Base-by-base conservation (phyloP, 306 rosid species). In the Ormosia emarginata region DNA sequence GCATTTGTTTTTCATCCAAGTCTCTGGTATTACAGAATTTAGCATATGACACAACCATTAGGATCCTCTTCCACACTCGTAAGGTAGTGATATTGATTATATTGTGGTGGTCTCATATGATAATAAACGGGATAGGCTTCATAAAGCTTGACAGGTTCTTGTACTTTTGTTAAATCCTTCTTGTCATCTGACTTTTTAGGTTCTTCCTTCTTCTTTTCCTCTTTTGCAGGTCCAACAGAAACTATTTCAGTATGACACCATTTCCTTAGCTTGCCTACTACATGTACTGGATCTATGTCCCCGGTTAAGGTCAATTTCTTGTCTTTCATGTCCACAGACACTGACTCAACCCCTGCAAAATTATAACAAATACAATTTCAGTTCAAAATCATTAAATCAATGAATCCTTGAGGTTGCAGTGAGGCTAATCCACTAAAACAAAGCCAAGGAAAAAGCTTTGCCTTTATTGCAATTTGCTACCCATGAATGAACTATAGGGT, bases 221-320 rank as follows among this genome's bases (percentile, higher is more conserved):
- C 89, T 58, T 94, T 84, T 9, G 85, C 79, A 4, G 89, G 88
- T 33, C 87, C 98, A 11, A 94, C 93, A 0, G 92, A 92, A 30
- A 90, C n/a, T 46, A 92, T 69, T 0, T 90, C 85, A 6, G 91
- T 33, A 0, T 0, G 9, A 65, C 88, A 90, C 14, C 67, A 56
- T 85, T 91, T 93, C 75, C 91, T 73, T 84, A 93, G 64, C 63
- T 87, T 93, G 56, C 74, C 55, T 63, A 84, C 93, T 50, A 86
- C 78, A 14, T 13, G 0, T 8, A 93, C 90, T 2, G 97, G 88
- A 85, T 93, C 96, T 47, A 91, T 52, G 4, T 86, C 84, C 30
- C 97, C 96, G 0, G 59, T 83, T 71, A 90, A 82, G 0, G 89
- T 89, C 86, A 93, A 30, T 66, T 91, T 90, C 88, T 77, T 71